Percentiles rank a stretch among this genome's conserved stretches.
Conservation (phyloP, 768 basidiomycete genomes). For the Fibroporia radiculosa region DNA sequence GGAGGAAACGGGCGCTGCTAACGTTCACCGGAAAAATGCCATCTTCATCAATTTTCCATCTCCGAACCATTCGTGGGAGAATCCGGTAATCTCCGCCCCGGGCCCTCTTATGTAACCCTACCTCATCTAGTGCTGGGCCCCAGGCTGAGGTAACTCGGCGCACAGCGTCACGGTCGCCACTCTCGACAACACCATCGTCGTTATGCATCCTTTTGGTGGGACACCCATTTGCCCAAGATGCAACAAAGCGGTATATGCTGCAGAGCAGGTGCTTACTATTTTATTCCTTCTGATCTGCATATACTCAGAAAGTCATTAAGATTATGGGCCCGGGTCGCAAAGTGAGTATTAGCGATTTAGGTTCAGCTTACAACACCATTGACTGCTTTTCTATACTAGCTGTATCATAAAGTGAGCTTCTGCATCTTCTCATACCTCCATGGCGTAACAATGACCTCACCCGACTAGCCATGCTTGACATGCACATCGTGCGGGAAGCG, state of each 20-base stretch:
- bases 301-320: conserved; percentile 28
- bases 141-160: background rate
- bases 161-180: conserved; percentile 3
- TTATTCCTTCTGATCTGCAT: background rate
- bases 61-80: conserved; percentile 26
- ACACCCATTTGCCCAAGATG: conserved; percentile 70
- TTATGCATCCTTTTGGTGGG: conserved; percentile 74
- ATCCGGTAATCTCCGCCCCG: conserved; percentile 20
- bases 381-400: conserved; percentile 29
- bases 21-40: conserved; percentile 10
- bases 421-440: background rate
- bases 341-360: conserved; percentile 35
- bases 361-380: background rate
- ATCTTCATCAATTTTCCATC: conserved; percentile 28
- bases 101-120: background rate
- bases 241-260: conserved; percentile 73
- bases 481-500: conserved; percentile 73
- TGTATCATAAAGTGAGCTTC: conserved; percentile 66
- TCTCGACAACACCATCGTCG: conserved; percentile 8
- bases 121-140: conserved; percentile 1
- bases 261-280: conserved; percentile 57
- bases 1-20: conserved; percentile 1
- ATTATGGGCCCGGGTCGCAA: conserved; percentile 84
- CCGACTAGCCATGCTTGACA: conserved; percentile 61
- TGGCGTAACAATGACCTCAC: background rate